phyloP scores from a whole-genome alignment of 129 eudicot genomes.

The Erigeron canadensis region DNA sequence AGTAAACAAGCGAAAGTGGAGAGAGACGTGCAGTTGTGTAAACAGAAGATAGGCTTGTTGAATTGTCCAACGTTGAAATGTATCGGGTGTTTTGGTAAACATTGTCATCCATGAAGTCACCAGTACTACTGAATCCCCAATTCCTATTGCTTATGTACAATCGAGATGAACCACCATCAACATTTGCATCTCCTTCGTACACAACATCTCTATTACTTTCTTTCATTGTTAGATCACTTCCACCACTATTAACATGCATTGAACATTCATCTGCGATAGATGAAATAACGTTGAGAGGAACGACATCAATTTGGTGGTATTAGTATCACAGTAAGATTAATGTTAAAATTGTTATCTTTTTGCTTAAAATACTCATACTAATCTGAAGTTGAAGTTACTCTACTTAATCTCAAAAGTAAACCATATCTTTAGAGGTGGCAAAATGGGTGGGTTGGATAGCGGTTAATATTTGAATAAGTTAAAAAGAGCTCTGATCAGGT shows the following conservation, averaged over 20 bases:
- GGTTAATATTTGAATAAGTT: no score
- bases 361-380: no score
- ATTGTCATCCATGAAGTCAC: constrained; percentile 35
- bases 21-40: constrained; percentile 32
- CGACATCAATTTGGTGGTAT: no score
- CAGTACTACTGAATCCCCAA: constrained; percentile 38
- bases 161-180: constrained; percentile 24
- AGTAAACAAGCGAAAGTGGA: constrained; percentile 32
- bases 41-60: constrained; percentile 14
- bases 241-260: constrained; percentile 33
- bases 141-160: constrained; percentile 17
- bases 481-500: no score
- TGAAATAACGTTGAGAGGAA: not conserved
- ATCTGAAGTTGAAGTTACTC: no score
- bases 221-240: constrained; percentile 11
- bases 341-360: no score
- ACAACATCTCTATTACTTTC: constrained; percentile 14
- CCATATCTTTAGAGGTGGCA: no score
- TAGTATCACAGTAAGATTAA: not conserved
- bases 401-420: no score
- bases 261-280: constrained; percentile 36
- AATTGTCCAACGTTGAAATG: constrained; percentile 14
- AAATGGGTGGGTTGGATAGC: no score
- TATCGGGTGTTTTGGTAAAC: constrained; percentile 20
- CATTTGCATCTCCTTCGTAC: constrained; percentile 33